Conservation (phyloP, 257 asterid species). For the Anisodus acutangulus region DNA sequence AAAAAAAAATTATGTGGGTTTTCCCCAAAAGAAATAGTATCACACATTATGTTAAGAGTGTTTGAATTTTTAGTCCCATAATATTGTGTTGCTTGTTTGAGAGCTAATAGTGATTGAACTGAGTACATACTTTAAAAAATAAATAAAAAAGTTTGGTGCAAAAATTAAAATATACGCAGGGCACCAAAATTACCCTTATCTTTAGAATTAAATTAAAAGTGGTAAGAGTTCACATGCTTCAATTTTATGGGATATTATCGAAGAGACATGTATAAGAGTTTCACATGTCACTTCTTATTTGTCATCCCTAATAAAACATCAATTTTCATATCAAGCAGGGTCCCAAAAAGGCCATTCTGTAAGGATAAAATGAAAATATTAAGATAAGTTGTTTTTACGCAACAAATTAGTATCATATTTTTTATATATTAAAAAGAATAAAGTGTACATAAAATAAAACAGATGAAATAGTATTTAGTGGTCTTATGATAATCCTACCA, state of each 20-base stretch:
- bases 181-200: background rate
- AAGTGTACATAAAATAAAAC: too few species aligned
- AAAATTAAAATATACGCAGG: background rate
- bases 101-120: background rate
- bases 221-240: background rate
- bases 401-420: background rate
- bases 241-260: background rate
- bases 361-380: background rate
- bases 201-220: background rate
- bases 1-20: too few species aligned
- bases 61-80: background rate
- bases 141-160: background rate
- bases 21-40: too few species aligned
- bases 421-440: background rate
- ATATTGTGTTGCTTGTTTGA: conserved; percentile 2
- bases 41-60: too few species aligned
- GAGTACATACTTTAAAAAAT: background rate
- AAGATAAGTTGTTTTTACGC: background rate
- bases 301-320: background rate
- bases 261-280: background rate
- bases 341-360: background rate
- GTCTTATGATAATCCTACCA: too few species aligned
- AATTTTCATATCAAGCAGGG: background rate
- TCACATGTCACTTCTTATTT: background rate
- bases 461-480: too few species aligned